A percentile compares a stretch with the other conserved stretches of the same genome.
phyloP scores from a whole-genome alignment of 2,329 filamentous ascomycete genomes.

The Didymosphaeria variabile region DNA sequence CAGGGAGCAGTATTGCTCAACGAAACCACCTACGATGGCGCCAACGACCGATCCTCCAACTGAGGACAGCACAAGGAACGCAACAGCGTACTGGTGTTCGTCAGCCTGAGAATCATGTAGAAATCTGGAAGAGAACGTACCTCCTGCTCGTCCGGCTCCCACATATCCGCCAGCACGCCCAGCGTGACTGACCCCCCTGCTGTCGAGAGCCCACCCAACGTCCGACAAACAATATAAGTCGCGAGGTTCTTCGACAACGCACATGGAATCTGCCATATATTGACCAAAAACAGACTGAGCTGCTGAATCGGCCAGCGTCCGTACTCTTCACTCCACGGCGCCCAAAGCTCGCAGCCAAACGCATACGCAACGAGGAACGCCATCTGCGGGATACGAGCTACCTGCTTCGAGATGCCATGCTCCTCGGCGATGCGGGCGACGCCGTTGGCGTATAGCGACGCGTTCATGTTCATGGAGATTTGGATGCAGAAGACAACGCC shows the following conservation, averaged over 20 bases:
- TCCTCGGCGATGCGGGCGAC: slow-evolving; percentile 56
- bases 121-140: neutral
- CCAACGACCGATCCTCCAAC: slow-evolving; percentile 65
- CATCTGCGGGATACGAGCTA: slow-evolving; percentile 58
- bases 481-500: slow-evolving; percentile 62
- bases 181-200: slow-evolving; percentile 71
- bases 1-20: slow-evolving; percentile 63
- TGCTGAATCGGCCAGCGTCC: slow-evolving; percentile 63
- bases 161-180: slow-evolving; percentile 72
- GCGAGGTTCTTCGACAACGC: slow-evolving; percentile 56
- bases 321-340: slow-evolving; percentile 64
- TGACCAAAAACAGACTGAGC: slow-evolving; percentile 61
- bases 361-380: slow-evolving; percentile 61
- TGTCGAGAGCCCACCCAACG: slow-evolving; percentile 66
- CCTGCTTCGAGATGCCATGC: slow-evolving; percentile 58
- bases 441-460: slow-evolving; percentile 60
- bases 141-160: slow-evolving; percentile 62
- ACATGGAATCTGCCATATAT: slow-evolving; percentile 61
- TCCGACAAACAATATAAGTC: slow-evolving; percentile 55
- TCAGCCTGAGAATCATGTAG: neutral
- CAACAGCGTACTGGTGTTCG: slow-evolving; percentile 60
- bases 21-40: slow-evolving; percentile 64
- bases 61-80: slow-evolving; percentile 67
- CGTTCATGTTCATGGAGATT: slow-evolving; percentile 62
- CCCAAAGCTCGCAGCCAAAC: slow-evolving; percentile 63